Evolutionary conservation across 352 stramenopile genomes (phyloP).

Genomic region (Pythium sp.): DNA sequence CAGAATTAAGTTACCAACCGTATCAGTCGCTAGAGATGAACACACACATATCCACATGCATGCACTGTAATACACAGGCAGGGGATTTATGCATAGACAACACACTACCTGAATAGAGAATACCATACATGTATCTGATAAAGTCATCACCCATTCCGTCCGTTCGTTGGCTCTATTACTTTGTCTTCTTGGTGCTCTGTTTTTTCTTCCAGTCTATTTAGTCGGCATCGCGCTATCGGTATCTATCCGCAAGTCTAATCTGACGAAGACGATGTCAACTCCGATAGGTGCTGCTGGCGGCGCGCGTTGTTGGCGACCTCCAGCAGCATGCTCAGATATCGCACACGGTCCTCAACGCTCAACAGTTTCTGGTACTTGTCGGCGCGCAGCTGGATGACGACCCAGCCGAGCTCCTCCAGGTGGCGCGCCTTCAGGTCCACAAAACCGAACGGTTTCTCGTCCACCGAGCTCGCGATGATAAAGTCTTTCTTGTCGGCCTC

Average conservation of each 20-base stretch:
- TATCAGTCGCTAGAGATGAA: neutral
- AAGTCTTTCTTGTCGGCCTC: slow-evolving; percentile 2
- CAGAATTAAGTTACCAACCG: slow-evolving; percentile 10
- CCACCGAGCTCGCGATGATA: slow-evolving; percentile 9
- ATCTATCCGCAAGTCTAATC: neutral
- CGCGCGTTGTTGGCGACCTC: slow-evolving; percentile 53
- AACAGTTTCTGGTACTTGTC: slow-evolving; percentile 52
- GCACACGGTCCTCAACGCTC: slow-evolving; percentile 43
- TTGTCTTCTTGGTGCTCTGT: neutral
- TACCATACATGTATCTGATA: neutral
- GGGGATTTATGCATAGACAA: neutral
- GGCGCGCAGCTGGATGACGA: slow-evolving; percentile 59
- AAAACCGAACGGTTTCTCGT: slow-evolving; percentile 46
- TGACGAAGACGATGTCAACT: neutral
- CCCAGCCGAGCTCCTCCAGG: slow-evolving; percentile 60
- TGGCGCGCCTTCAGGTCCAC: slow-evolving; percentile 68
- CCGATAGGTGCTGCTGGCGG: slow-evolving; percentile 1
- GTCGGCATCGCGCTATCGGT: no score
- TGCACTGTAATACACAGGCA: neutral
- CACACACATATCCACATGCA: neutral
- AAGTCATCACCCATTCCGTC: neutral
- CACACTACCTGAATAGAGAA: neutral
- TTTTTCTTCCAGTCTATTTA: neutral
- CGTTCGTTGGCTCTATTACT: neutral
- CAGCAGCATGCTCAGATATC: slow-evolving; percentile 66